Base-by-base conservation (phyloP, 495 filamentous ascomycete species). In the Daldinia decipiens region DNA sequence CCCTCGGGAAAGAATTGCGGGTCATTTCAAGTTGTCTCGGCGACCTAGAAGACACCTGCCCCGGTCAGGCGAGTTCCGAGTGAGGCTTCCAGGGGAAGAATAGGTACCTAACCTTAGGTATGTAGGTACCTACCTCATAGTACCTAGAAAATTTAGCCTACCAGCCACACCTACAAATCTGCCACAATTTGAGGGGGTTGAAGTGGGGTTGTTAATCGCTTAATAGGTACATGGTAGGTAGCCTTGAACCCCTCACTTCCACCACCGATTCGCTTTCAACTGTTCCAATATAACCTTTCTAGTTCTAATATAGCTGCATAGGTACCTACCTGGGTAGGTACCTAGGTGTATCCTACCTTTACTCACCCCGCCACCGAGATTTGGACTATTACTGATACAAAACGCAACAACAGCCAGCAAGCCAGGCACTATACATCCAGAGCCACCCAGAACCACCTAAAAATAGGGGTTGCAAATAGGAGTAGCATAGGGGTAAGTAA, bases 1-100 rank as follows among this genome's bases (percentile, higher is more conserved):
- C 29, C 61, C 38, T 63, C 55, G 61, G 67, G 55, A 65, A 65
- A 57, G 43, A 59, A 32, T 59, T 60, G 56, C 36, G 62, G 67
- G 62, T 36, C 61, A 51, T 57, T 19, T 3, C 6, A 24, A 52
- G 61, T 64, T 56, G 67, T 38, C 58, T 68, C 58, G 57, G 54
- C 50, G 54, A 64, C 60, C 38, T 32, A 29, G 52, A 21, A 34
- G 39, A 51, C 59, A 68, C 40, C 51, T 61, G 50, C 63, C 61
- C 50, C 31, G 59, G 45, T 62, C 45, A 62, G 59, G 31, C 59
- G 47, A 39, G 13, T 57, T 57, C 54, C 54, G 54, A 57, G 32
- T 57, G 12, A 31, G 27, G 24, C 24, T 31, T 31, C 21, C 50
- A 15, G 12, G 15, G 27, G 24, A 0, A 53, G 31, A 53, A 29